phyloP scores from a whole-genome alignment of 768 basidiomycete species.

The Hygrophoropsis aurantiaca region DNA sequence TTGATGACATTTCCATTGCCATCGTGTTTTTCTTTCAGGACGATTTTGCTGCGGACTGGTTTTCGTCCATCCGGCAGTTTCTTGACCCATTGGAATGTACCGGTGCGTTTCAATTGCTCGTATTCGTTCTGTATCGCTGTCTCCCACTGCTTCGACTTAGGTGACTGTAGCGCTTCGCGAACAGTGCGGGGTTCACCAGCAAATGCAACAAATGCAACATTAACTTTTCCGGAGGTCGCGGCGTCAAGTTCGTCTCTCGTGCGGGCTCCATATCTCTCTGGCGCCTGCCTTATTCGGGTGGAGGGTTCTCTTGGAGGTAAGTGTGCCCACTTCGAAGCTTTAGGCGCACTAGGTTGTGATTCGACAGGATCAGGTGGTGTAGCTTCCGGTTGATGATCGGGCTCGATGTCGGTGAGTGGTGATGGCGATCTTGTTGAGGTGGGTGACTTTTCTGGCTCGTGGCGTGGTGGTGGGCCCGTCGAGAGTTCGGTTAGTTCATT shows the following conservation, averaged over 20 bases:
- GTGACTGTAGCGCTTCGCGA: slow-evolving; percentile 17
- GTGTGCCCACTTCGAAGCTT: slow-evolving; percentile 1
- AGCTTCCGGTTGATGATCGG: too few relatives aligned
- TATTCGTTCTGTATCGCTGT: slow-evolving; percentile 17
- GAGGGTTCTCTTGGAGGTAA: slow-evolving; percentile 1
- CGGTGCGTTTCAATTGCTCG: not conserved
- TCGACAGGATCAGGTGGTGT: too few relatives aligned
- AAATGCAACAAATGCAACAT: too few relatives aligned
- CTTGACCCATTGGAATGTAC: slow-evolving; percentile 22
- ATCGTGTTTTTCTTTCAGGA: slow-evolving; percentile 37
- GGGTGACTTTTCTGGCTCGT: too few relatives aligned
- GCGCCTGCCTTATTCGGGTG: slow-evolving; percentile 1
- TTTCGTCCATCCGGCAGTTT: slow-evolving; percentile 26
- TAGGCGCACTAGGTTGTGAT: not conserved
- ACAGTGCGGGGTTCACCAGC: slow-evolving; percentile 13
- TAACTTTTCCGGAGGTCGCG: too few relatives aligned
- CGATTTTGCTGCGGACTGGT: slow-evolving; percentile 36
- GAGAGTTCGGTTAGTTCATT: too few relatives aligned
- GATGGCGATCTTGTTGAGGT: too few relatives aligned
- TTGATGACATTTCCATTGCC: slow-evolving; percentile 25
- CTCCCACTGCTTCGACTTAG: slow-evolving; percentile 21
- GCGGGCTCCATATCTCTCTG: too few relatives aligned
- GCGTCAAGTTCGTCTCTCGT: too few relatives aligned
- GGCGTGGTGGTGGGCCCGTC: too few relatives aligned
- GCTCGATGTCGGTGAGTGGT: too few relatives aligned